These are phyloP conservation scores for Trametes maxima DNA, from an alignment of 768 basidiomycete genomes.

Conservation along the genomic window DNA sequence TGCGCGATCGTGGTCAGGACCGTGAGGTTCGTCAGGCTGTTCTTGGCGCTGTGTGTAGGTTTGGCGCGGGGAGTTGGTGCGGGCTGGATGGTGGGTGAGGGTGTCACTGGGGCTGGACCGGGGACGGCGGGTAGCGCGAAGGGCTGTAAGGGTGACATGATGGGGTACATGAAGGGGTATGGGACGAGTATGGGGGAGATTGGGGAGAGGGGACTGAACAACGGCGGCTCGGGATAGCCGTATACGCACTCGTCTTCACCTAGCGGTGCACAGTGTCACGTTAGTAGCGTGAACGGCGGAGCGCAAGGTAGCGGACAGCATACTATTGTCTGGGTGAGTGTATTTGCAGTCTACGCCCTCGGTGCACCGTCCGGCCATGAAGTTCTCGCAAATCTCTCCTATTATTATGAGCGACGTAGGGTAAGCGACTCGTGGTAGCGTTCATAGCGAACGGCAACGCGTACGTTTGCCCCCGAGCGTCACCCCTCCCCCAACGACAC, in stretches of 20 bases:
- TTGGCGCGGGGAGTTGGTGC: background rate
- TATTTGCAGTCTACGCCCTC: constrained; percentile 33
- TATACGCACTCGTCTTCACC: constrained; percentile 6
- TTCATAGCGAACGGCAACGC: background rate
- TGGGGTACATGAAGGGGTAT: constrained; percentile 8
- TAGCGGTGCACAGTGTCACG: background rate
- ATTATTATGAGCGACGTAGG: background rate
- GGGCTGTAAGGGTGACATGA: constrained; percentile 12
- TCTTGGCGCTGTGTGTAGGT: background rate
- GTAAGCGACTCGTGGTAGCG: background rate
- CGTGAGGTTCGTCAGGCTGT: background rate
- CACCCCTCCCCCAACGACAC: constrained; percentile 81
- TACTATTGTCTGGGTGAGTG: constrained; percentile 28
- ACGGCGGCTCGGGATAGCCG: constrained; percentile 3
- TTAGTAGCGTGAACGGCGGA: background rate
- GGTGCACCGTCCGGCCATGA: constrained; percentile 29
- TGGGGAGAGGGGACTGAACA: constrained; percentile 8
- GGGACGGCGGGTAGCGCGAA: constrained; percentile 9
- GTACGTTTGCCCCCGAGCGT: constrained; percentile 50
- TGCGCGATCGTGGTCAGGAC: background rate
- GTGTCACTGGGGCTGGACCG: background rate
- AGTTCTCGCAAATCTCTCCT: constrained; percentile 33
- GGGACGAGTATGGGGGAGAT: constrained; percentile 17
- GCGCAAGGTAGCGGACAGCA: background rate
- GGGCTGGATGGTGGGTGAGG: background rate